phyloP scores from a whole-genome alignment of 805 yeast species.

The Candida vaughaniae region DNA sequence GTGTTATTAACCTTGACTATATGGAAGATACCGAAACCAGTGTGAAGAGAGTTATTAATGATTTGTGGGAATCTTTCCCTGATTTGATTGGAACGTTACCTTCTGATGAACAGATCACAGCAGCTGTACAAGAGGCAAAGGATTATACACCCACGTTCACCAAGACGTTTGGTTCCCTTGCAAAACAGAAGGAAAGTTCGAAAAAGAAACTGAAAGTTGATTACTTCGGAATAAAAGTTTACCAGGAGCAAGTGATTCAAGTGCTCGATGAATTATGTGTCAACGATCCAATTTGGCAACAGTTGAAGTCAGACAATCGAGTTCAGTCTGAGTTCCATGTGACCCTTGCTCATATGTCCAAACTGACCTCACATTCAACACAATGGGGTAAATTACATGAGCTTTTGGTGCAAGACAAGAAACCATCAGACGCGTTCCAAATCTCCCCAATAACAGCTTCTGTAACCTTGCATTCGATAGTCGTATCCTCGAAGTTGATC shows the following conservation, averaged over 20 bases:
- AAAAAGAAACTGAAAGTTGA: slow-evolving; percentile 11
- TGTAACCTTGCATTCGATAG: slow-evolving; percentile 33
- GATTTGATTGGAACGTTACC: slow-evolving; percentile 41
- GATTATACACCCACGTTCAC: slow-evolving; percentile 51
- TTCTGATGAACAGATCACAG: slow-evolving; percentile 36
- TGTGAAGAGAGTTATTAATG: slow-evolving; percentile 37
- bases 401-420: slow-evolving; percentile 1
- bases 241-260: slow-evolving; percentile 4
- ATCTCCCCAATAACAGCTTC: slow-evolving; percentile 14
- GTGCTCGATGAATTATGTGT: slow-evolving; percentile 7
- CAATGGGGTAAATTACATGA: slow-evolving; percentile 11
- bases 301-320: slow-evolving; percentile 27
- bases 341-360: slow-evolving; percentile 54
- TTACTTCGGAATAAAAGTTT: slow-evolving; percentile 12
- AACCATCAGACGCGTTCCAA: slow-evolving; percentile 11
- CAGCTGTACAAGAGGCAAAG: slow-evolving; percentile 54
- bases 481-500: slow-evolving; percentile 33
- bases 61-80: slow-evolving; percentile 35
- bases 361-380: slow-evolving; percentile 3
- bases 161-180: slow-evolving; percentile 27
- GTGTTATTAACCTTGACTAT: slow-evolving; percentile 57
- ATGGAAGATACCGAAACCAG: slow-evolving; percentile 34
- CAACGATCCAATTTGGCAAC: slow-evolving; percentile 16
- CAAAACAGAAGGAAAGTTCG: slow-evolving; percentile 8
- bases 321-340: slow-evolving; percentile 63